Evolutionary conservation across 2,329 filamentous ascomycete species (phyloP), one percentile per base, ranked within the genome.

Genomic region (Dactylellina haptotyla): DNA sequence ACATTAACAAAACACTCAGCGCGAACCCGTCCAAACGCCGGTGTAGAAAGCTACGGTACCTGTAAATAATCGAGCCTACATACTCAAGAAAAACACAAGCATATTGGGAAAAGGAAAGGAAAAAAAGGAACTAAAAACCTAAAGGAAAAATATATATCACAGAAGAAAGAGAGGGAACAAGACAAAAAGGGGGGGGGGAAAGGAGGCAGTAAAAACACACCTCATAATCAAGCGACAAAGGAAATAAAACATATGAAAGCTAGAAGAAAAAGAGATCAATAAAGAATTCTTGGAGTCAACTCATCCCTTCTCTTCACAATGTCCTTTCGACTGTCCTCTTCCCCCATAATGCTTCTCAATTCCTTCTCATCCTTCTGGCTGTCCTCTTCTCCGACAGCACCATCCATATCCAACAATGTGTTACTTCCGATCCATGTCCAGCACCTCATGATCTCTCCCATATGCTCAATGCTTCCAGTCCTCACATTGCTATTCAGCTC

Each of bases 401-500:
- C 16, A 62, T 64, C 57, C 25, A 54, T 50, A 43, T 75, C 57
- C 18, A 75, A 51, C 34, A 75, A 28, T 18, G 70, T 28, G 8
- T 86, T 82, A 12, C 86, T 86, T 4, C 88, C 88, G 76, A 89
- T 86, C 88, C 88, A 90, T 78, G 89, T 88, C 88, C 88, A 90
- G 62, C 87, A 85, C 51, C 87, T 84, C 51, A 86, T 85, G 56
- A 89, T 85, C 84, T 83, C 80, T 76, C 85, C 76, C 81, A 81
- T 79, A 87, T 87, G 81, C 85, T 90, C 83, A 83, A 93, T 82
- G 85, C 93, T 81, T 82, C 86, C 84, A 0, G 86, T 91, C 43
- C 95, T 87, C 14, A 99, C 90, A 79, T 99, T 99, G 72, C 91
- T 90, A 80, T 99, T 99, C 81, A 89, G 89, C 81, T 99, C 95